Base-by-base conservation (phyloP, 306 rosid genomes). In the Lablab purpureus region DNA sequence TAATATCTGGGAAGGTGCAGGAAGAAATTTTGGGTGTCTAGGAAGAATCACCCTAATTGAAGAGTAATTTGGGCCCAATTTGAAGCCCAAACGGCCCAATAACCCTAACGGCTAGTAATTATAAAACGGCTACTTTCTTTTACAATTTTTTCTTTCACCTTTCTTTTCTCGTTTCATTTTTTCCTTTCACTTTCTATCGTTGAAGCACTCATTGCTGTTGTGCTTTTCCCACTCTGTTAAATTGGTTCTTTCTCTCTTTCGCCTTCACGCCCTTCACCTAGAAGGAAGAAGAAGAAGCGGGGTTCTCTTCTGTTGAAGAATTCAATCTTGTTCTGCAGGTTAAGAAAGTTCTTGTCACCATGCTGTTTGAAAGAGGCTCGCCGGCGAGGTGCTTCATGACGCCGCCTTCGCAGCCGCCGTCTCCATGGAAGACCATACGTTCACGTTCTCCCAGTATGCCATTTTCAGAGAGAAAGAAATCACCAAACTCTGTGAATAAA, bases 31-130 rank as follows among this genome's bases (percentile, higher is more conserved):
- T n/a, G n/a, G n/a, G n/a, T n/a, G n/a, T n/a, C n/a, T n/a, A n/a
- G n/a, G n/a, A n/a, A n/a, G n/a, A n/a, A n/a, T n/a, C n/a, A n/a
- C n/a, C n/a, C n/a, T n/a, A 4, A 8, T 51, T 51, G 5, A 51
- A 50, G 34, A 21, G 34, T 23, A 14, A 4, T 3, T 18, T 46
- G 51, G 77, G 51, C 73, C 40, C 30, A 7, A 46, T 10, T 9
- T 2, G 2, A 60, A 58, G 34, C 59, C 65, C 66, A 65, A 18
- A 40, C 67, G 43, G 58, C 83, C 71, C 84, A 18, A 55, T 45
- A 43, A 36, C 50, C 77, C 74, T 82, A 93, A 91, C 97, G 96
- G 94, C 93, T 90, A 90, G 83, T 84, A 82, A 89, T 80, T 85
- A 87, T 87, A 89, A 87, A 93, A 91, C 94, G 97, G 92, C 94